Base-by-base conservation (phyloP, 805 yeast species). In the Yamadazyma paraphyllophila region DNA sequence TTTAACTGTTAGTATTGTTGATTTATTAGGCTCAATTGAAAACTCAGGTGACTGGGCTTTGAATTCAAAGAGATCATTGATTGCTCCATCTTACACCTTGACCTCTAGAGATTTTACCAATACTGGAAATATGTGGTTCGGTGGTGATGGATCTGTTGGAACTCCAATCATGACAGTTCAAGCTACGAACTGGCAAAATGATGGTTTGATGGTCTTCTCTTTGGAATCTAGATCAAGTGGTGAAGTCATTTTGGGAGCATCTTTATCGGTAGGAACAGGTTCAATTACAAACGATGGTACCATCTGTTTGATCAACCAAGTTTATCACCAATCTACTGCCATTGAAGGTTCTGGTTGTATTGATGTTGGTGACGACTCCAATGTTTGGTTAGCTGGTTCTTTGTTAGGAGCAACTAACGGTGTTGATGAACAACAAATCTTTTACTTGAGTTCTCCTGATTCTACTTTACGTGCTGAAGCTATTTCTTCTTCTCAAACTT, bases 311-410 rank as follows among this genome's bases (percentile, higher is more conserved):
- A 46, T 48, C 32, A 56, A 59, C 38, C 46, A 49, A 34, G 49
- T 43, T n/a, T 63, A 56, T 45, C 41, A 48, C 8, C 65, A 59
- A 49, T 46, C 57, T 10, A 52, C 60, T 16, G 41, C 16, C 20
- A 51, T 63, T 30, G 12, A 31, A 1, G 66, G 66, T 34, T 39
- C 42, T 24, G 68, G 68, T 38, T 63, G 68, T 53, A 48, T 58
- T 26, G 48, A 56, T 25, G 45, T 56, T 39, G 55, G 55, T 34
- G 33, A 26, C 2, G 52, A 51, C 24, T 50, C 60, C 9, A 51
- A 51, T 29, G 49, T 57, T 11, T 44, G 43, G 10, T 42, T 55
- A 11, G 44, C 53, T 55, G 46, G 43, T 35, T 42, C 8, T 52
- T 56, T 20, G 61, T 12, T 39, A 30, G 5, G 33, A 42, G 7